Evolutionary conservation across 495 filamentous ascomycete species (phyloP), one percentile per base, ranked within the genome.

Genomic region (Penicillium malachiteum): DNA sequence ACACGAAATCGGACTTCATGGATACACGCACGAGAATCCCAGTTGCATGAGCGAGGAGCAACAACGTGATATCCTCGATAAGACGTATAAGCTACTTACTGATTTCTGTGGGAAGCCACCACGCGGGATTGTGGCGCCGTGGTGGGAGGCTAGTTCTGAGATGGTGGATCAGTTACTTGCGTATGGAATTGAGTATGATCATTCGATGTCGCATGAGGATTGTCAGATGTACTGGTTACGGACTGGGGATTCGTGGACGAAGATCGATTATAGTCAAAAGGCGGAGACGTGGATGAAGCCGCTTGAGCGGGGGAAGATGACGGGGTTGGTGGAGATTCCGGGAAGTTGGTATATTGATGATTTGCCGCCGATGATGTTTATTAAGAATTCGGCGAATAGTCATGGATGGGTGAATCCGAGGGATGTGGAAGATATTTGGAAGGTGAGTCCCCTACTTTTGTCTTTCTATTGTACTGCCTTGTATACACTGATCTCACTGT

Each of bases 51-150:
- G 74, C 11, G 69, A 85, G 35, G 85, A 89, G 63, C 89, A 91
- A 66, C 88, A 92, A 64, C 80, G 80, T 3, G 86, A 84, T 38
- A 84, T 92, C 42, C 77, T 93, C 13, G 87, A 90, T 57, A 89
- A 90, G 70, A 90, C 87, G 1, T 91, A 85, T 69, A 77, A 78
- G 31, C 76, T 90, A 63, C 75, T 92, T 17, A 87, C 81, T 0
- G 81, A 88, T 0, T 92, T 92, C 71, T 86, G 83, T 50, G 85
- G 87, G 10, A 91, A 91, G 69, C 84, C 87, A 3, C 89, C 87
- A 0, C 71, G 85, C 7, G 87, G 87, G 3, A 83, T 79, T 42
- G 87, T 89, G 2, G 83, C 83, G 13, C 83, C 82, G 0, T 81
- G 77, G 76, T 91, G 87, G 87, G 82, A 87, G 56, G 85, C 84